phyloP scores from a whole-genome alignment of 1,284 basidiomycete genomes.

The Malassezia caprae region DNA sequence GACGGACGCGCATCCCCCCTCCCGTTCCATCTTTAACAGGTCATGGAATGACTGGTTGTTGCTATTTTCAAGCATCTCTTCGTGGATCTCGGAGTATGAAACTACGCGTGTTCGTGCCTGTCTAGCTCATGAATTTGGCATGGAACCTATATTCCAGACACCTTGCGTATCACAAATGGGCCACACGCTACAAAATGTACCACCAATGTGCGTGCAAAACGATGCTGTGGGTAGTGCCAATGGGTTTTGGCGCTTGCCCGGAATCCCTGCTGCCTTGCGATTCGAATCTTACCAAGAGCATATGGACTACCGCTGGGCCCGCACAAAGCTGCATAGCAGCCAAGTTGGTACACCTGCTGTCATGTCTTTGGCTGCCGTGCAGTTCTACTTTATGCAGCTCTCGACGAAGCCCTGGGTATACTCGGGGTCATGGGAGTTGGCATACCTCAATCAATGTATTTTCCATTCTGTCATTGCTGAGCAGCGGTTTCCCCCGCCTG shows the following conservation, averaged over 20 bases:
- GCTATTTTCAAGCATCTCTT: slow-evolving; percentile 30
- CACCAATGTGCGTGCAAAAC: slow-evolving; percentile 21
- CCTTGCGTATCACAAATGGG: background rate
- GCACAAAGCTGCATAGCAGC: slow-evolving; percentile 23
- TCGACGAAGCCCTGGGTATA: slow-evolving; percentile 23
- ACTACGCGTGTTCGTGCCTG: slow-evolving; percentile 25
- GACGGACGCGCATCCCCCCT: background rate
- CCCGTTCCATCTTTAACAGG: slow-evolving; percentile 2
- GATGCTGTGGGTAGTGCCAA: slow-evolving; percentile 26
- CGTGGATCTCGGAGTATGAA: slow-evolving; percentile 42
- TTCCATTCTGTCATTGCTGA: slow-evolving; percentile 31
- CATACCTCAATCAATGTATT: slow-evolving; percentile 42
- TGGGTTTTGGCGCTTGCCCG: slow-evolving; percentile 30
- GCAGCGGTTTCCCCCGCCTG: slow-evolving; percentile 38
- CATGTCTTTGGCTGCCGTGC: slow-evolving; percentile 22
- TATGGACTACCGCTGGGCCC: slow-evolving; percentile 39
- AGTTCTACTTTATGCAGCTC: slow-evolving; percentile 31
- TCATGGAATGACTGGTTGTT: slow-evolving; percentile 38
- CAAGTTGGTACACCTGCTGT: slow-evolving; percentile 31
- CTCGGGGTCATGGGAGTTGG: slow-evolving; percentile 42
- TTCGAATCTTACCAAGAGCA: slow-evolving; percentile 29
- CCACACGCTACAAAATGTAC: background rate
- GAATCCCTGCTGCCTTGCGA: slow-evolving; percentile 36
- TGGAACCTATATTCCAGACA: background rate
- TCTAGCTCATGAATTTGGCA: slow-evolving; percentile 26